Evolutionary conservation across 257 asterid genomes (phyloP).

Genomic region (Parsonsia alboflavescens): DNA sequence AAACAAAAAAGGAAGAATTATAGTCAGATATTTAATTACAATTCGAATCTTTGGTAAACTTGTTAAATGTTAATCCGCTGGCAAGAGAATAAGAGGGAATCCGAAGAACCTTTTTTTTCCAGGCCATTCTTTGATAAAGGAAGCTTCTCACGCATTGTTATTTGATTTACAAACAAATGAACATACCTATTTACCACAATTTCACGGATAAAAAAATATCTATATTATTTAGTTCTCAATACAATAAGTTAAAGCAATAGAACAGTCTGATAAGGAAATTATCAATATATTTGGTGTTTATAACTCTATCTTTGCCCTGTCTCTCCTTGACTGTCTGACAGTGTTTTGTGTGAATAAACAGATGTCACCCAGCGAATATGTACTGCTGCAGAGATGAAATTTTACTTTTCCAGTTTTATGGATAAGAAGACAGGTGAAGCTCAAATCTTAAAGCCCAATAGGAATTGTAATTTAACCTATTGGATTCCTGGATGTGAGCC

Average conservation of each 20-base stretch:
- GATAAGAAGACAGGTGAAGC: slow-evolving; percentile 49
- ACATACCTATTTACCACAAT: background rate
- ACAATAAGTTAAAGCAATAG: background rate
- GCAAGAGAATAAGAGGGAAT: background rate
- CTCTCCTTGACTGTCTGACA: slow-evolving; percentile 17
- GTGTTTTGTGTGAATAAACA: slow-evolving; percentile 39
- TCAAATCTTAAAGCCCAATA: slow-evolving; percentile 70
- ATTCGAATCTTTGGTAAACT: background rate
- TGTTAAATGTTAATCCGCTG: background rate
- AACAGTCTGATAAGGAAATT: background rate
- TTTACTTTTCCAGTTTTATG: slow-evolving; percentile 74
- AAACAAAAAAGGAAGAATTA: background rate
- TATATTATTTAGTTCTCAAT: background rate
- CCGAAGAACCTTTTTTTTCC: background rate
- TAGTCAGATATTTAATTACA: background rate
- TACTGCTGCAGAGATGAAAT: slow-evolving; percentile 95
- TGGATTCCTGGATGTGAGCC: slow-evolving; percentile 98
- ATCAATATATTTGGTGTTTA: background rate
- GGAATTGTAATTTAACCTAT: slow-evolving; percentile 76
- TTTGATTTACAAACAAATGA: background rate
- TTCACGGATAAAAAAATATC: background rate
- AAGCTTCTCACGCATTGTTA: background rate
- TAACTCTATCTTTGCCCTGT: background rate
- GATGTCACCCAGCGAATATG: slow-evolving; percentile 82
- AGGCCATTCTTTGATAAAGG: background rate